Percentiles rank a stretch among this genome's conserved stretches.
phyloP scores from a whole-genome alignment of 495 filamentous ascomycete genomes.

The Aspergillus leporis region DNA sequence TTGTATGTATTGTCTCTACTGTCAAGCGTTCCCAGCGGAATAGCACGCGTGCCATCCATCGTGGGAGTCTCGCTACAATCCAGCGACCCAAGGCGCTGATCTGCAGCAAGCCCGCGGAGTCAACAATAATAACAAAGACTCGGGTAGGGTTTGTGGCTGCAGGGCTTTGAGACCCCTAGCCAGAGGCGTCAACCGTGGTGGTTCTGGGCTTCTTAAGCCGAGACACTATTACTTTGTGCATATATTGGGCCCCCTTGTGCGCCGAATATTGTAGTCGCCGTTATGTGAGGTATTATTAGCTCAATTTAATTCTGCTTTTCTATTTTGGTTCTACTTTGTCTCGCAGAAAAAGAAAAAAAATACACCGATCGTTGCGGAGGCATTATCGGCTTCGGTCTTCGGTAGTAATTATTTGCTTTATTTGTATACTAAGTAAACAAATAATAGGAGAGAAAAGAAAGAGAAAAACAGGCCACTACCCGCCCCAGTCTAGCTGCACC shows the following conservation, averaged over 20 bases:
- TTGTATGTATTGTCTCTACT: neutral
- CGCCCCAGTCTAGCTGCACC: neutral
- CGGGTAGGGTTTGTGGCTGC: neutral
- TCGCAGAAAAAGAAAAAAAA: conserved; percentile 51
- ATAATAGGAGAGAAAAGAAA: too few species aligned
- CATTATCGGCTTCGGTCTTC: too few species aligned
- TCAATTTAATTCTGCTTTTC: neutral
- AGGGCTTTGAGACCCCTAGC: neutral
- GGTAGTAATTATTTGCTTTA: too few species aligned
- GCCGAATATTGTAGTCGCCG: neutral
- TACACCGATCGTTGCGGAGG: conserved; percentile 7
- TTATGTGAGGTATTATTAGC: neutral
- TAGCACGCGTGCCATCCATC: neutral
- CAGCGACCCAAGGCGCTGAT: neutral
- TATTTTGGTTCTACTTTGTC: conserved; percentile 42
- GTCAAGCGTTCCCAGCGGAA: neutral
- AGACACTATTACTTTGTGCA: neutral
- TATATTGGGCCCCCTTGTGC: neutral
- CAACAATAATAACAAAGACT: neutral
- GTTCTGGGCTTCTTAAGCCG: neutral
- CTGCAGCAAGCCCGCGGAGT: neutral
- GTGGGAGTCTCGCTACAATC: neutral
- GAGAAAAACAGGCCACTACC: neutral
- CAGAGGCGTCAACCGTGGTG: neutral
- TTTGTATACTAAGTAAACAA: neutral